Conservation (phyloP, 2,329 filamentous ascomycete species). For the Thelonectria discophora region DNA sequence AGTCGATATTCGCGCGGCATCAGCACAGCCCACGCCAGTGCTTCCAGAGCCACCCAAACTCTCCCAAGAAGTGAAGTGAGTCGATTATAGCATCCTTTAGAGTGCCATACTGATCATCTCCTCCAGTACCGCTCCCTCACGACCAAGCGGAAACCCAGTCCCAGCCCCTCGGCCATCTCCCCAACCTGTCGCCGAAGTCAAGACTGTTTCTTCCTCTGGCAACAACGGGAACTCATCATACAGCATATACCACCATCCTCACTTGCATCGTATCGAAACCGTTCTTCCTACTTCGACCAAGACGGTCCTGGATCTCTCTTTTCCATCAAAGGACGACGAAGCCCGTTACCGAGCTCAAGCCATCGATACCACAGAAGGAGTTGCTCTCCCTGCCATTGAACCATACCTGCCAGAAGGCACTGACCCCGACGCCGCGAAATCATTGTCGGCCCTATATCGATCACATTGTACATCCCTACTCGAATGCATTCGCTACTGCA, state of each 20-base stretch:
- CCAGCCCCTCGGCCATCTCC: slow-evolving; percentile 44
- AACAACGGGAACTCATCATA: slow-evolving; percentile 41
- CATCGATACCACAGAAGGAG: slow-evolving; percentile 68
- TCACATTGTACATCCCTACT: slow-evolving; percentile 96
- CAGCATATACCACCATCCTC: slow-evolving; percentile 69
- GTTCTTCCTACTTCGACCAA: slow-evolving; percentile 66
- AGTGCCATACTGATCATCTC: slow-evolving; percentile 32
- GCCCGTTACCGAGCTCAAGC: slow-evolving; percentile 28
- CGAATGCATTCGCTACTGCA: slow-evolving; percentile 94
- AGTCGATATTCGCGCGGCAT: slow-evolving; percentile 56
- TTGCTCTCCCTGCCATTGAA: slow-evolving; percentile 87
- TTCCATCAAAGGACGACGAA: slow-evolving; percentile 66
- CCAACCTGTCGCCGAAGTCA: slow-evolving; percentile 38
- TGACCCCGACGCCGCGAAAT: slow-evolving; percentile 86
- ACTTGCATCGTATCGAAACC: slow-evolving; percentile 65
- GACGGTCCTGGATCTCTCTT: slow-evolving; percentile 66
- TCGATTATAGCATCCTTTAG: slow-evolving; percentile 9
- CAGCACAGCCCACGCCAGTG: slow-evolving; percentile 57
- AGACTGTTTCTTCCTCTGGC: slow-evolving; percentile 18
- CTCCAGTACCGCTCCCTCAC: slow-evolving; percentile 47
- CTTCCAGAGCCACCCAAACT: slow-evolving; percentile 59
- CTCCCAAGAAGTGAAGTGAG: slow-evolving; percentile 61
- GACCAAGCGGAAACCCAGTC: slow-evolving; percentile 42
- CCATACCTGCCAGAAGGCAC: slow-evolving; percentile 82
- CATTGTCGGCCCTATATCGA: slow-evolving; percentile 86